Conservation (phyloP, 139 green algal species). For the Diplosphaera chodatii region DNA sequence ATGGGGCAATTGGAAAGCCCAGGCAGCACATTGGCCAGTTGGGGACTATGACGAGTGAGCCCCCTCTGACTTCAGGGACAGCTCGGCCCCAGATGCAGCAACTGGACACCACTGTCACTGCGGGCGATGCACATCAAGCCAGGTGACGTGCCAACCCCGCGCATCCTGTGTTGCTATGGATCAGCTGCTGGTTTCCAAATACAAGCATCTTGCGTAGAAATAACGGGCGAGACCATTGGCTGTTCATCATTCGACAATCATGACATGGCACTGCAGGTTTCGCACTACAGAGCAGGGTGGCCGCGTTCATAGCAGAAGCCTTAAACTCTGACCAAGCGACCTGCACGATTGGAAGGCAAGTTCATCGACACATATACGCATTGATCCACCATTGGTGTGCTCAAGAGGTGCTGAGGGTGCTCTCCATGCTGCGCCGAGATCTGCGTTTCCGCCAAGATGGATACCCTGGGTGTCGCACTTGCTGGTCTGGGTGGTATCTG, state of each 20-base stretch:
- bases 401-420: no score
- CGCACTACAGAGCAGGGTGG: background rate
- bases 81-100: background rate
- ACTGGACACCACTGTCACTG: background rate
- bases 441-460: no score
- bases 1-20: no score
- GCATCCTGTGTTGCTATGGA: no score
- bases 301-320: background rate
- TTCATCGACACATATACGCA: background rate
- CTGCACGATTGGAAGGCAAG: background rate
- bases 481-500: background rate
- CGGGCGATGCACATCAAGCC: background rate
- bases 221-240: background rate
- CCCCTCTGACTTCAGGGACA: background rate
- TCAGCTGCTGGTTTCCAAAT: no score
- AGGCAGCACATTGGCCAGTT: background rate
- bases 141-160: no score
- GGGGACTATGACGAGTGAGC: background rate
- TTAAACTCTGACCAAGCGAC: background rate
- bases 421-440: no score
- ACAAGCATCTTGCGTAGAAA: no score
- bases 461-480: background rate
- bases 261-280: background rate
- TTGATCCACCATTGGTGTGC: no score
- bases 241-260: background rate